phyloP scores from a whole-genome alignment of 1,139 yeast genomes.

The Geotrichum klebahnii region DNA sequence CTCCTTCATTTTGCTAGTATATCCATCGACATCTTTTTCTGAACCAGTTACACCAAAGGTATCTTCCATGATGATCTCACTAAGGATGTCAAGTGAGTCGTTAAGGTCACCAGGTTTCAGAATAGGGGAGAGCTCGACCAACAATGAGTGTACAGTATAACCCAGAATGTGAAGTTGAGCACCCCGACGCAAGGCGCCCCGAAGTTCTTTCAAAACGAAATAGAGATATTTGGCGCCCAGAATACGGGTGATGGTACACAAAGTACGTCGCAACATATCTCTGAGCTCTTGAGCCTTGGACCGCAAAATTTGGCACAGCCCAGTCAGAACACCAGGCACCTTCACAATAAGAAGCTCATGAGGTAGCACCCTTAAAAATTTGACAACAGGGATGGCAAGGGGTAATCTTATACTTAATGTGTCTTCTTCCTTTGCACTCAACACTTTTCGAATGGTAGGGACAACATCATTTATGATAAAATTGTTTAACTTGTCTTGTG shows the following conservation, averaged over 20 bases:
- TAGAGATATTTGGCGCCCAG: constrained; percentile 72
- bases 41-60: constrained; percentile 88
- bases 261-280: constrained; percentile 75
- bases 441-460: constrained; percentile 57
- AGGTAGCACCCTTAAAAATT: constrained; percentile 61
- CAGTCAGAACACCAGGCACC: constrained; percentile 78
- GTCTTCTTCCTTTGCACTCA: constrained; percentile 57
- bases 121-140: constrained; percentile 49
- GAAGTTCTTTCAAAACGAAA: constrained; percentile 73
- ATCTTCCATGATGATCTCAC: constrained; percentile 83
- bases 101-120: constrained; percentile 72
- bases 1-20: constrained; percentile 81
- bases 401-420: constrained; percentile 74
- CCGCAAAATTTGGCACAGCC: constrained; percentile 81
- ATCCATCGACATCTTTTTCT: constrained; percentile 93
- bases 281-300: constrained; percentile 84
- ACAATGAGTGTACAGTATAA: constrained; percentile 71
- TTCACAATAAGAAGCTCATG: constrained; percentile 52
- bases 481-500: constrained; percentile 45
- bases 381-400: constrained; percentile 75
- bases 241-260: constrained; percentile 58
- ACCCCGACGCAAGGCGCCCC: constrained; percentile 76
- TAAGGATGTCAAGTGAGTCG: constrained; percentile 57
- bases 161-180: constrained; percentile 93
- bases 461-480: constrained; percentile 58